Evolutionary conservation across 257 asterid species (phyloP), one percentile per base, ranked within the genome.

Genomic region (Cordia subcordata): DNA sequence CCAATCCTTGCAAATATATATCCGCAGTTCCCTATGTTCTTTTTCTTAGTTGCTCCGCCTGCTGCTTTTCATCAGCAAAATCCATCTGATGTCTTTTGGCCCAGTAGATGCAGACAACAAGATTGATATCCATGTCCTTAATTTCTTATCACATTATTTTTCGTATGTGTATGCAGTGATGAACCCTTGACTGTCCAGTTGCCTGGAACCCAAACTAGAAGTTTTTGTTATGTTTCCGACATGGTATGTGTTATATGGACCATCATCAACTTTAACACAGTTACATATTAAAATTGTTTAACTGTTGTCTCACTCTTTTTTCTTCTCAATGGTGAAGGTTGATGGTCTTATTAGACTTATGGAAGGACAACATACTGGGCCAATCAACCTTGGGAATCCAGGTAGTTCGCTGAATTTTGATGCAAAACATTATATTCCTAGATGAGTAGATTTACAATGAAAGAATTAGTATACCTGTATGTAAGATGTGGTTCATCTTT

Each of bases 171-270:
- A 55, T 69, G 67, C 88, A 93, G 99, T 33, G 85, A 85, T 12
- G 99, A 93, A 52, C 80, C 97, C 62, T 67, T 93, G 87, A 93
- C 99, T 13, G 96, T 93, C 70, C 97, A 93, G 82, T 75, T 85
- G 72, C 97, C 97, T 49, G 99, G 99, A 57, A 93, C 97, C 40
- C 99, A 93, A 71, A 93, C 99, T 14, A 82, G 99, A 65, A 92
- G 99, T 74, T 88, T 92, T 69, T 92, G 99, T 64, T 92, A 88
- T 49, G 96, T 92, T 63, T 78, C 97, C 65, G 99, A 92, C 75
- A 84, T 86, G 96, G 97, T 88, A 85, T 52, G 71, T 10, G 8
- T 58, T 33, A 27, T 38, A 8, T 35, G 4, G 49, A 27, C 52
- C 16, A 16, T 22, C 11, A 8, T 13, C 38, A 5, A 22, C 17